Evolutionary conservation across 805 yeast genomes (phyloP).

Genomic region (Candida sanyiensis): DNA sequence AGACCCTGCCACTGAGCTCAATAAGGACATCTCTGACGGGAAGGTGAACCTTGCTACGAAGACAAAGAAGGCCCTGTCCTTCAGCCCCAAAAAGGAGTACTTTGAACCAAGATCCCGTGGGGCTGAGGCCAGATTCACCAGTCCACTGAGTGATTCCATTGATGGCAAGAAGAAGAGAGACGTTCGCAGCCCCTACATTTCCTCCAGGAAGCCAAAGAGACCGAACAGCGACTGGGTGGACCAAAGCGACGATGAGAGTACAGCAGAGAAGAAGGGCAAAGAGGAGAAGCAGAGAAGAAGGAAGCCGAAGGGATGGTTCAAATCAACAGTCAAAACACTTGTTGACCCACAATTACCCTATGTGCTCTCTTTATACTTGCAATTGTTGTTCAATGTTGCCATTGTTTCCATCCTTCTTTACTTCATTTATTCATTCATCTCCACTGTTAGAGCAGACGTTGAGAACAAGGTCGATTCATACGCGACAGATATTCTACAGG

Average conservation of each 20-base stretch:
- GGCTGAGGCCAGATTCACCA: conserved; percentile 14
- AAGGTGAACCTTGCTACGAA: conserved; percentile 30
- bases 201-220: conserved; percentile 11
- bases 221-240: conserved; percentile 20
- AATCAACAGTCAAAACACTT: conserved; percentile 16
- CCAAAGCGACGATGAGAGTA: conserved; percentile 15
- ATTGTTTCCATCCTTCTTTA: conserved; percentile 47
- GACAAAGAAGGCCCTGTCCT: conserved; percentile 29
- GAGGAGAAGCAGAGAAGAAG: conserved; percentile 8
- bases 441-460: conserved; percentile 63
- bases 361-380: conserved; percentile 56
- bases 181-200: conserved; percentile 19
- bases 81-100: conserved; percentile 31
- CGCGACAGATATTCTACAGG: conserved; percentile 52
- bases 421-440: conserved; percentile 44
- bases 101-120: conserved; percentile 7
- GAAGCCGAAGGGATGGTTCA: conserved; percentile 7
- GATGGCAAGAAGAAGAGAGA: conserved; percentile 14
- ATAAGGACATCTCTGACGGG: too few species aligned
- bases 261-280: conserved; percentile 1
- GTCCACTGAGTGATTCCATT: conserved; percentile 23
- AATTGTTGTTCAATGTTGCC: conserved; percentile 51
- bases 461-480: conserved; percentile 60
- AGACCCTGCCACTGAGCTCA: too few species aligned
- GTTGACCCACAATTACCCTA: conserved; percentile 49